Conservation (phyloP, 106 monocot species). For the Apostasia shenzhenica region DNA sequence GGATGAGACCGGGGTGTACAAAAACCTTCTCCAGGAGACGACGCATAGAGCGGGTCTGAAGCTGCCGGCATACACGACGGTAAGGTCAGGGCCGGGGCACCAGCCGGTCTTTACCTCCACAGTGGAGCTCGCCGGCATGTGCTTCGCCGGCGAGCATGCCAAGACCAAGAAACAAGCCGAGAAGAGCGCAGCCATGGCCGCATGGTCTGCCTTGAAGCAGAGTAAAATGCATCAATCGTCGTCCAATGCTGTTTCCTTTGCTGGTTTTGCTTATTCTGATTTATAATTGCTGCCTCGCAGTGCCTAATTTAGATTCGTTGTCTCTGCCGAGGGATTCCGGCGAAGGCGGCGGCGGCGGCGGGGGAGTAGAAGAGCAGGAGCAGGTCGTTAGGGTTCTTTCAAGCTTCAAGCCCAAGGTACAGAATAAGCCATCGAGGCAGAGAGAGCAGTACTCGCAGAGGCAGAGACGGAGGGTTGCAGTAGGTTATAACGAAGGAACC, state of each 20-base stretch:
- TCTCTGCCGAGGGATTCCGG: neutral
- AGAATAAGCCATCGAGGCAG: slow-evolving; percentile 6
- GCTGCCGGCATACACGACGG: slow-evolving; percentile 61
- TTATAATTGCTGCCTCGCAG: slow-evolving; percentile 1
- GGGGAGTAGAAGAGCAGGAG: slow-evolving; percentile 9
- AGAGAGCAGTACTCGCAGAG: neutral
- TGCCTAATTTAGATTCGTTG: slow-evolving; percentile 17
- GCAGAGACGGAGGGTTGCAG: neutral
- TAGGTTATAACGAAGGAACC: slow-evolving; percentile 1
- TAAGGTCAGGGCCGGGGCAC: slow-evolving; percentile 68
- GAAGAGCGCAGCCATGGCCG: slow-evolving; percentile 71
- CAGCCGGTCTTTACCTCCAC: slow-evolving; percentile 58
- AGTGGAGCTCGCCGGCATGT: slow-evolving; percentile 48
- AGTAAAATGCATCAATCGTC: neutral
- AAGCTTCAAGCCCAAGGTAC: slow-evolving; percentile 6
- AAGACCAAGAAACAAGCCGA: slow-evolving; percentile 72
- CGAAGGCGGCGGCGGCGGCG: neutral
- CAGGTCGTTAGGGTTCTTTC: slow-evolving; percentile 8
- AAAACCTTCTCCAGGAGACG: slow-evolving; percentile 80
- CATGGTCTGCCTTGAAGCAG: slow-evolving; percentile 53
- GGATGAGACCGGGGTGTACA: slow-evolving; percentile 86
- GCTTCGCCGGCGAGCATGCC: slow-evolving; percentile 45
- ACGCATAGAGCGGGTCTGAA: slow-evolving; percentile 62
- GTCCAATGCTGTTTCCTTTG: neutral
- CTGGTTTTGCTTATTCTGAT: neutral